Evolutionary conservation across 495 filamentous ascomycete genomes (phyloP), one percentile per base, ranked within the genome.

Genomic region (Haplographium delicatum): DNA sequence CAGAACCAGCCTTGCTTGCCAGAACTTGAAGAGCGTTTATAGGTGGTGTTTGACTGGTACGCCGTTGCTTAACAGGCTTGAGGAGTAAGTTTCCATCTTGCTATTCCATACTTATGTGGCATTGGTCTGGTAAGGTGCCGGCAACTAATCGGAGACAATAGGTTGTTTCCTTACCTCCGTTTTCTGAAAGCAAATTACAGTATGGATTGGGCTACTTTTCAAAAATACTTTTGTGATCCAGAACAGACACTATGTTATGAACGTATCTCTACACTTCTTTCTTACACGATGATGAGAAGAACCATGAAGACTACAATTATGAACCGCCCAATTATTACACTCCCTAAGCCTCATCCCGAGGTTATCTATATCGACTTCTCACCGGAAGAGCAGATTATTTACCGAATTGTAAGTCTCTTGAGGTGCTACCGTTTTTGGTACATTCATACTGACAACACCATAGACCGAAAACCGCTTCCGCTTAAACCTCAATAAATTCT

Each of bases 41-140:
- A 72, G 76, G 28, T 88, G 84, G 84, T 66, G 73, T 1, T 26
- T 88, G 0, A 75, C 65, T 10, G 84, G 81, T 1, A 88, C 83
- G 0, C 84, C 81, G 0, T 58, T 85, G n/a, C 58, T 69, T 4
- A 85, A 84, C 35, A 34, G 54, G 2, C 19, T 61, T 22, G 58
- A 16, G 56, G 67, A 25, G 53, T 64, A 40, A 61, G 60, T 59
- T 38, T 39, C 43, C 25, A 57, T 18, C 0, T 23, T 24, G 13
- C 33, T 49, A 18, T 18, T 41, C 13, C 38, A 15, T 41, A 3
- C 11, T 11, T 35, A 11, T 35, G 13, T 35, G 4, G 4, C 11
- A n/a, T 20, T 19, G 23, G 5, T 7, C 7, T 41, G 42, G 28
- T 69, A 63, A 44, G 44, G 41, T 15, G n/a, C 7, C n/a, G 35